Percentiles rank a stretch among this genome's conserved stretches.
Evolutionary conservation across 306 rosid species (phyloP).

Genomic region (Castanea crenata): DNA sequence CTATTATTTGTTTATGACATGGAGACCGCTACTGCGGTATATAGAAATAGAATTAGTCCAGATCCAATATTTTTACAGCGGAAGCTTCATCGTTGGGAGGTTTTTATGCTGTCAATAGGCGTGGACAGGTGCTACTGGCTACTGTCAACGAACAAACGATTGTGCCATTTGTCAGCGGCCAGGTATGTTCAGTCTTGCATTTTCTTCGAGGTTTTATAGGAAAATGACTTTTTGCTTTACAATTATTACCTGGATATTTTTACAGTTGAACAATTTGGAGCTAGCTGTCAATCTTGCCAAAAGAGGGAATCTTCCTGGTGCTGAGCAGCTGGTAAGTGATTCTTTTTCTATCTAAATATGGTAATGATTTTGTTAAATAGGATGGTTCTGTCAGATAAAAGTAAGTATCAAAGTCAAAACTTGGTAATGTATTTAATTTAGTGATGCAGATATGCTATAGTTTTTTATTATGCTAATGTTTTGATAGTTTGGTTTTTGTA

Average conservation of each 20-base stretch:
- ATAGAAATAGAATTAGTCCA: constrained; percentile 97
- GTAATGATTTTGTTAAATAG: neutral
- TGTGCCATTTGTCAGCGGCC: constrained; percentile 93
- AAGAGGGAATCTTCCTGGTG: constrained; percentile 99
- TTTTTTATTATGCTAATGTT: neutral
- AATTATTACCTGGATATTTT: constrained; percentile 15
- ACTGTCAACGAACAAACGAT: constrained; percentile 95
- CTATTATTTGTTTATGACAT: constrained; percentile 94
- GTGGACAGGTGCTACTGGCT: constrained; percentile 98
- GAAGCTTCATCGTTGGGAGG: constrained; percentile 95
- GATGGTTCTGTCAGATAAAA: neutral
- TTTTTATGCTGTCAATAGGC: constrained; percentile 89
- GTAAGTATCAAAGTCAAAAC: neutral
- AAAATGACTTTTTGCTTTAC: constrained; percentile 11
- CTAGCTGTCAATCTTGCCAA: constrained; percentile 98
- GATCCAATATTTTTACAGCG: constrained; percentile 96
- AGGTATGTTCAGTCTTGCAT: constrained; percentile 48
- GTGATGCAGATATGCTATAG: neutral
- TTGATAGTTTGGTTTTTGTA: neutral
- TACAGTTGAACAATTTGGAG: constrained; percentile 94
- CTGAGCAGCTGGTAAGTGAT: constrained; percentile 81
- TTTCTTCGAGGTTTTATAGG: constrained; percentile 14
- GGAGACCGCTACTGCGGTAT: constrained; percentile 98
- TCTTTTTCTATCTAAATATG: neutral
- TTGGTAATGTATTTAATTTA: neutral